Base-by-base conservation (phyloP, 2,329 filamentous ascomycete genomes). In the Hypoxylon sp. region DNA sequence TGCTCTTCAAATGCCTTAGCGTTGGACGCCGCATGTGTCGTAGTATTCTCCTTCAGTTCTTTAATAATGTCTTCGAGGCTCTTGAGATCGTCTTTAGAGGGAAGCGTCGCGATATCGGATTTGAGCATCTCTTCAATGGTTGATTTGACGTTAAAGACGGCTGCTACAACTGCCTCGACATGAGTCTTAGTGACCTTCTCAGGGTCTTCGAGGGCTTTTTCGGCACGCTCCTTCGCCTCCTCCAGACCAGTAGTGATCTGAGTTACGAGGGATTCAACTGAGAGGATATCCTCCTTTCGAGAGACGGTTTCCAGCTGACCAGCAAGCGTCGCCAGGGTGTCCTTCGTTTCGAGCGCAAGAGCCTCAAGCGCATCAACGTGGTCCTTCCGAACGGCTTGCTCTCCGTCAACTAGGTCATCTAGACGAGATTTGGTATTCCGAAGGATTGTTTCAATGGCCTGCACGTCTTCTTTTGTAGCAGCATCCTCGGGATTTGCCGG, bases 391-490 rank as follows among this genome's bases (percentile, higher is more conserved):
- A 94, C 89, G 1, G 89, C 83, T 63, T 92, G 89, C 34, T 94
- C 91, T 2, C 89, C 86, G 55, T 94, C 87, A 53, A 97, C 87
- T 19, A 89, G 79, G 65, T 97, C 94, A 64, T 98, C 95, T 9
- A 98, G 83, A 50, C 92, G 92, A 4, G 91, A 89, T 78, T 98
- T 98, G 32, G 94, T 94, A 77, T 97, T 97, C 45, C 91, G 89
- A 11, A 98, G 85, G 52, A 98, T 89, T 0, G 92, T 97, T 79
- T 98, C 95, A 64, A 98, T 94, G 10, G 93, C 93, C 67, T 95
- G 89, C 0, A 94, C 93, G 73, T 98, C 94, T 71, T 97, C 93
- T 76, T 93, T 93, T 32, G 85, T 89, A 5, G 91, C 90, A 2
- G 84, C 78, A 38, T 89, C 88, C 41, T 63, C 79, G 34, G 36